These are phyloP conservation scores for Penicillium aurantiogriseum DNA, from an alignment of 2,329 filamentous ascomycete genomes.

Conservation along the genomic window DNA sequence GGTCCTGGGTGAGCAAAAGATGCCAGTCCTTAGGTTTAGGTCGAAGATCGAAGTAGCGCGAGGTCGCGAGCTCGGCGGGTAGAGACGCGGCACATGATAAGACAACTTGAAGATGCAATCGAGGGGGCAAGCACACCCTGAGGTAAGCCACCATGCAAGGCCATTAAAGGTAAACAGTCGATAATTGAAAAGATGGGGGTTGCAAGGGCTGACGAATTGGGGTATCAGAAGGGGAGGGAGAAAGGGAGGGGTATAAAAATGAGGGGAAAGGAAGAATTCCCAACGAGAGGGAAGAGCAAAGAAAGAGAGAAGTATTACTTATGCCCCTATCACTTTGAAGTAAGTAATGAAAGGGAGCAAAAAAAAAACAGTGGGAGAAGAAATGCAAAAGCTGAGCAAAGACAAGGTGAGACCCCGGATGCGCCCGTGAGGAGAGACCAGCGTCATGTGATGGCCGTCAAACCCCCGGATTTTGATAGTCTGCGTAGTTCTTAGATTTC, in stretches of 20 bases:
- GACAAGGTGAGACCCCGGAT: constrained; percentile 17
- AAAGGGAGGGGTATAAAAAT: constrained; percentile 12
- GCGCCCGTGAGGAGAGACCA: constrained; percentile 20
- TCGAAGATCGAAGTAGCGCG: constrained; percentile 29
- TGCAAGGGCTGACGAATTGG: constrained; percentile 20
- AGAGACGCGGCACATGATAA: constrained; percentile 36
- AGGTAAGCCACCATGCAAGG: constrained; percentile 29
- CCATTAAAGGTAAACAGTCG: constrained; percentile 23
- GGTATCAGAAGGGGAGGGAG: constrained; percentile 20
- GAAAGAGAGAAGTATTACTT: not conserved
- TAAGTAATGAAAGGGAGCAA: not conserved
- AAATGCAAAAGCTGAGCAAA: constrained; percentile 3
- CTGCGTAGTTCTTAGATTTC: not conserved
- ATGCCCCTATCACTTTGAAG: not conserved
- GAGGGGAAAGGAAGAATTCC: constrained; percentile 4
- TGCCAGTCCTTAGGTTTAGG: constrained; percentile 12
- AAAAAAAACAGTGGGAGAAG: not conserved
- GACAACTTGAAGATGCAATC: constrained; percentile 21
- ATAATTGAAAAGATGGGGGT: constrained; percentile 23
- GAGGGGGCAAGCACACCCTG: constrained; percentile 25
- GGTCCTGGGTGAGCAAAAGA: constrained; percentile 11
- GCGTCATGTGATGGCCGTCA: constrained; percentile 26
- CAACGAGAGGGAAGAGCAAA: constrained; percentile 9
- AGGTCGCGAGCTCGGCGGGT: constrained; percentile 29
- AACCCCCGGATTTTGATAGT: constrained; percentile 8